These are phyloP conservation scores for Porphyra umbilicalis DNA, from an alignment of 31 red algal genomes.

Conservation along the genomic window DNA sequence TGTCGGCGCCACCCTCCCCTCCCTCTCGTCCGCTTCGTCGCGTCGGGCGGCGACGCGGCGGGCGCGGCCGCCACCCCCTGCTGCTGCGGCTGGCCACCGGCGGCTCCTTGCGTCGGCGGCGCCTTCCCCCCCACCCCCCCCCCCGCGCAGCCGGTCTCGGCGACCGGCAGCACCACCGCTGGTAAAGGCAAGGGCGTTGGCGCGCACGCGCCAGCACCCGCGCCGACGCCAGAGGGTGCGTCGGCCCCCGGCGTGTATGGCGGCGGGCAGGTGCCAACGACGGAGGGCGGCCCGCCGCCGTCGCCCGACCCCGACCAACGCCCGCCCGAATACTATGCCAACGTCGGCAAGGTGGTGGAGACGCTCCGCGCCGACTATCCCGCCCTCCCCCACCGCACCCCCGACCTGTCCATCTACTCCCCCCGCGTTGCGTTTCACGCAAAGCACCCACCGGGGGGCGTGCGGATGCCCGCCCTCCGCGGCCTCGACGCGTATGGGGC, in stretches of 20 bases:
- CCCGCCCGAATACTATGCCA: slow-evolving; percentile 76
- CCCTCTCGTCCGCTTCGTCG: neutral
- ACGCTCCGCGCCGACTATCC: slow-evolving; percentile 78
- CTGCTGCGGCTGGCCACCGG: no score
- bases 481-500: slow-evolving; percentile 58
- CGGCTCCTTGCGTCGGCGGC: neutral
- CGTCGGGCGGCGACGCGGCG: neutral
- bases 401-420: slow-evolving; percentile 57
- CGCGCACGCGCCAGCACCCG: neutral
- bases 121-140: neutral
- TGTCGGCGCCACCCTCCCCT: neutral
- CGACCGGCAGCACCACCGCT: neutral
- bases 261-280: neutral
- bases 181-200: neutral
- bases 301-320: slow-evolving; percentile 6
- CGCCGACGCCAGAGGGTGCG: neutral
- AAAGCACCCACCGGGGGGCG: slow-evolving; percentile 29
- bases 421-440: slow-evolving; percentile 30
- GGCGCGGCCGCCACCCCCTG: neutral
- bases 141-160: neutral
- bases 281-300: neutral
- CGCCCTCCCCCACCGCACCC: slow-evolving; percentile 32
- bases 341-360: slow-evolving; percentile 79
- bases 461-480: slow-evolving; percentile 7
- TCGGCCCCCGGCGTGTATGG: neutral